Conservation (phyloP, 164 flowering plant species). For the Berberis thunbergii region DNA sequence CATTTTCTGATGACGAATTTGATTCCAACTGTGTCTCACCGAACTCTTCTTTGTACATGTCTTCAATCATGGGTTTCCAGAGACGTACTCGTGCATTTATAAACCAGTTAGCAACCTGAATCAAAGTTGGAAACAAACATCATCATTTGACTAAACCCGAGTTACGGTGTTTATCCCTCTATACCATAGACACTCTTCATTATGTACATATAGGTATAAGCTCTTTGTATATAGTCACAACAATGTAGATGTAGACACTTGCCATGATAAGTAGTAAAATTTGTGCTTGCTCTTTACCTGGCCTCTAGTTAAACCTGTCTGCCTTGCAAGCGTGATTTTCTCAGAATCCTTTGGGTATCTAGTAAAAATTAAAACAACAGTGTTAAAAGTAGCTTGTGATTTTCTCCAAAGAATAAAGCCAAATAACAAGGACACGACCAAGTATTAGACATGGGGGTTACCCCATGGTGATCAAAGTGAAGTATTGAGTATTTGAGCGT, state of each 20-base stretch:
- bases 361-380: constrained; percentile 10
- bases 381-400: too few relatives aligned
- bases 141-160: background rate
- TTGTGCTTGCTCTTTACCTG: constrained; percentile 45
- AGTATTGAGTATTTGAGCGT: background rate
- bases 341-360: constrained; percentile 88
- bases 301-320: constrained; percentile 87
- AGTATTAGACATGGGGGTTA: too few relatives aligned
- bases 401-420: too few relatives aligned
- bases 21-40: constrained; percentile 76
- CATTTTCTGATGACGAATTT: constrained; percentile 56
- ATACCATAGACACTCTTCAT: too few relatives aligned
- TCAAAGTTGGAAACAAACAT: background rate
- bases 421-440: too few relatives aligned
- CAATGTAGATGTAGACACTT: background rate
- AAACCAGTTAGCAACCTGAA: constrained; percentile 96
- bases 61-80: constrained; percentile 99
- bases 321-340: constrained; percentile 85
- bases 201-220: too few relatives aligned
- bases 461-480: background rate
- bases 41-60: constrained; percentile 90
- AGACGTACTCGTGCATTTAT: constrained; percentile 93
- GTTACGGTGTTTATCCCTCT: too few relatives aligned
- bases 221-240: background rate
- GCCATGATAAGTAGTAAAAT: background rate